Evolutionary conservation across 2,329 filamentous ascomycete species (phyloP).

Genomic region (Beauveria asiatica): DNA sequence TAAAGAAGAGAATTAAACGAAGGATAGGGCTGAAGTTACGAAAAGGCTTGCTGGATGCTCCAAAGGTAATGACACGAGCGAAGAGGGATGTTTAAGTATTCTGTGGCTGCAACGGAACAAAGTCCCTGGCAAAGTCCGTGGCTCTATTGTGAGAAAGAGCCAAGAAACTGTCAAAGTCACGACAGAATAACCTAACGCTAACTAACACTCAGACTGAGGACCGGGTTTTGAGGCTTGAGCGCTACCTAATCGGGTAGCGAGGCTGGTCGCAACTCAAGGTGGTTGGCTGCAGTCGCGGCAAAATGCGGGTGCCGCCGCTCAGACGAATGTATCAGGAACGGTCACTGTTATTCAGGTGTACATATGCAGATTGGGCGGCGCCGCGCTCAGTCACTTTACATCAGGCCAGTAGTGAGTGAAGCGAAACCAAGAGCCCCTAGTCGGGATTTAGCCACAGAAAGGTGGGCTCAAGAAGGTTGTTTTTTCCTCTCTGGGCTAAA

Average conservation of each 20-base stretch:
- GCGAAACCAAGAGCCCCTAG: background rate
- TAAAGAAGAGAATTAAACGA: background rate
- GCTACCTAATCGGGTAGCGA: background rate
- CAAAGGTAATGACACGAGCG: background rate
- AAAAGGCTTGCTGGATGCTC: background rate
- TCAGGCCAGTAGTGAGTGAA: background rate
- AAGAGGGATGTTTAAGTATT: background rate
- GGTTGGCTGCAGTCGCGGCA: background rate
- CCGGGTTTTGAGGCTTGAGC: background rate
- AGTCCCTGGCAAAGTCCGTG: too few relatives aligned
- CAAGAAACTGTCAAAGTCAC: background rate
- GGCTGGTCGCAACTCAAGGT: background rate
- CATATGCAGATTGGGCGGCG: background rate
- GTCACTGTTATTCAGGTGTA: background rate
- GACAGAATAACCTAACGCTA: background rate
- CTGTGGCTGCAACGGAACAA: background rate
- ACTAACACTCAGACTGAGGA: background rate
- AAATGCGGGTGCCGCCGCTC: background rate
- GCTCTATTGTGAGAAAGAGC: background rate
- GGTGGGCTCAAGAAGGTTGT: background rate
- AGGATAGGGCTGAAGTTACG: background rate
- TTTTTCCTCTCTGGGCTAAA: too few relatives aligned
- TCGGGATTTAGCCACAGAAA: background rate
- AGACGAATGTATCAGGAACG: conserved; percentile 6
- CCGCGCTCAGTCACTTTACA: conserved; percentile 1